These are phyloP conservation scores for Zygosaccharomyces sapae DNA, from an alignment of 1,139 yeast genomes.

Conservation along the genomic window DNA sequence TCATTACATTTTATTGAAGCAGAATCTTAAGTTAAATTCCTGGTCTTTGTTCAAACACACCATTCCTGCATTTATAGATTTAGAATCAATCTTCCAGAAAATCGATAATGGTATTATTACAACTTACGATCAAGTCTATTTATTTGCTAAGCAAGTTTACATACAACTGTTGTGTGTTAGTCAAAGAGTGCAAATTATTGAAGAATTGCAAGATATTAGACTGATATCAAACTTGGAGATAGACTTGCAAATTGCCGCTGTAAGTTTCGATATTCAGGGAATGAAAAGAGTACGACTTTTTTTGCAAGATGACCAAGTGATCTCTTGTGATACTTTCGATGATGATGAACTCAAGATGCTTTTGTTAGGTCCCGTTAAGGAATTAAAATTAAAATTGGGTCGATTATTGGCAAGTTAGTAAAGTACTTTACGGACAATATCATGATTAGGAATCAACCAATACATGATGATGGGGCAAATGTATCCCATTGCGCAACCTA, in stretches of 20 bases:
- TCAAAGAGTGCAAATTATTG: slow-evolving; percentile 18
- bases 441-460: slow-evolving; percentile 24
- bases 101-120: slow-evolving; percentile 17
- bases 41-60: slow-evolving; percentile 43
- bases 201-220: slow-evolving; percentile 15
- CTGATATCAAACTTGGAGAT: slow-evolving; percentile 19
- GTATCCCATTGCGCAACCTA: slow-evolving; percentile 50
- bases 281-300: slow-evolving; percentile 16
- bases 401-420: slow-evolving; percentile 12
- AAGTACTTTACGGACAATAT: slow-evolving; percentile 15
- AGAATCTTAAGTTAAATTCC: slow-evolving; percentile 35
- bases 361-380: slow-evolving; percentile 12
- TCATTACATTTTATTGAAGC: slow-evolving; percentile 42
- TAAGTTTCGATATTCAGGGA: slow-evolving; percentile 17
- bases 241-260: slow-evolving; percentile 25
- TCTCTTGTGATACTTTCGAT: slow-evolving; percentile 15
- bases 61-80: slow-evolving; percentile 40
- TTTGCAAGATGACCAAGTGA: slow-evolving; percentile 17
- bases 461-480: slow-evolving; percentile 41
- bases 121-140: slow-evolving; percentile 22
- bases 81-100: slow-evolving; percentile 22
- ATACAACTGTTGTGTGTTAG: slow-evolving; percentile 14
- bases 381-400: slow-evolving; percentile 8
- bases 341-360: slow-evolving; percentile 10
- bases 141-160: slow-evolving; percentile 30